A percentile compares a stretch with the other conserved stretches of the same genome.
These are phyloP conservation scores for Oemleria cerasiformis DNA, from an alignment of 306 rosid species.

Conservation along the genomic window DNA sequence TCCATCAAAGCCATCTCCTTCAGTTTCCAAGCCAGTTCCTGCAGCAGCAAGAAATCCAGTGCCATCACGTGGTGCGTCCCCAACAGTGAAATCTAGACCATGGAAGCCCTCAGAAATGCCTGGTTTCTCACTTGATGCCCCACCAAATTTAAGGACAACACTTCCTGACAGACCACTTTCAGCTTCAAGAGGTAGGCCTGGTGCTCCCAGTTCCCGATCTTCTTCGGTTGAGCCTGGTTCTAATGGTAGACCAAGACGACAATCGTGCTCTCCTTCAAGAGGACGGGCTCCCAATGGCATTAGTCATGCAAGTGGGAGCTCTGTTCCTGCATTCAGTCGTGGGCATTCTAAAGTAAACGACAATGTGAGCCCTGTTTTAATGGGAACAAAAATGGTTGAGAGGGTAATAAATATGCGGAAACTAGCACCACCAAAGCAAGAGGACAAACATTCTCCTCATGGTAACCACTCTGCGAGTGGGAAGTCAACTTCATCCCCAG, in stretches of 20 bases:
- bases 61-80: constrained; percentile 86
- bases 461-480: constrained; percentile 57
- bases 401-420: constrained; percentile 91
- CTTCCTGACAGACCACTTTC: constrained; percentile 87
- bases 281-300: constrained; percentile 68
- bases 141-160: constrained; percentile 86
- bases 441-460: constrained; percentile 75
- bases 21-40: constrained; percentile 55
- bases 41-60: constrained; percentile 47
- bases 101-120: constrained; percentile 98
- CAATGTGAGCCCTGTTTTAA: constrained; percentile 73
- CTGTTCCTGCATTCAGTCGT: constrained; percentile 86
- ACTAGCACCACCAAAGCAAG: constrained; percentile 79
- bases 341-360: constrained; percentile 61
- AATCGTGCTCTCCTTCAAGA: constrained; percentile 97
- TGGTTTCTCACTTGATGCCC: constrained; percentile 87
- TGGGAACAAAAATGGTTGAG: constrained; percentile 93
- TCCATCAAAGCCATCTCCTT: constrained; percentile 43
- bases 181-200: constrained; percentile 91
- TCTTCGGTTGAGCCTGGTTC: constrained; percentile 81
- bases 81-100: constrained; percentile 81
- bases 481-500: constrained; percentile 80
- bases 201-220: constrained; percentile 84
- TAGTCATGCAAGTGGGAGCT: constrained; percentile 68
- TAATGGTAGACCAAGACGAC: constrained; percentile 75